Evolutionary conservation across 768 basidiomycete species (phyloP).

Genomic region (Pleurotus platypus): DNA sequence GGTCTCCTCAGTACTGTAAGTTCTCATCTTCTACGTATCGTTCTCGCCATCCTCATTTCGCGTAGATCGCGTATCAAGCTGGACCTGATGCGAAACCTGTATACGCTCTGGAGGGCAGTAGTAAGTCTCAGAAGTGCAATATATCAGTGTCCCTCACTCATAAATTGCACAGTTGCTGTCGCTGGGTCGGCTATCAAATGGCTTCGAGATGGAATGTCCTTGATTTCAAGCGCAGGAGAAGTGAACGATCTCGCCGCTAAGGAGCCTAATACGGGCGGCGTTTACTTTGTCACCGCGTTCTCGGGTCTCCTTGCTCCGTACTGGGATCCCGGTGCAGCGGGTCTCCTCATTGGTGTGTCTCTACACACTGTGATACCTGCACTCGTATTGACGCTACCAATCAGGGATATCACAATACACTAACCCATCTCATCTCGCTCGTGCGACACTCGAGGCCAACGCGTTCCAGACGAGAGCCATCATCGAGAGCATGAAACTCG

Average conservation of each 20-base stretch:
- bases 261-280: conserved; percentile 77
- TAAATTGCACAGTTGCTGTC: conserved; percentile 63
- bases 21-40: background rate
- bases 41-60: background rate
- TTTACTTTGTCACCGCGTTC: conserved; percentile 97
- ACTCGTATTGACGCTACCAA: background rate
- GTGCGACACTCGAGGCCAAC: conserved; percentile 94
- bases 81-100: conserved; percentile 75
- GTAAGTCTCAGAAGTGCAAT: conserved; percentile 38
- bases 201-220: conserved; percentile 85
- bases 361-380: background rate
- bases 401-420: conserved; percentile 82
- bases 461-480: conserved; percentile 96
- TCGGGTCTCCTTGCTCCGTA: conserved; percentile 94
- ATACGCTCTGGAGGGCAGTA: conserved; percentile 93
- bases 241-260: conserved; percentile 82
- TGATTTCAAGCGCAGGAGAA: conserved; percentile 78
- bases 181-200: conserved; percentile 96
- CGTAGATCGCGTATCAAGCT: conserved; percentile 84
- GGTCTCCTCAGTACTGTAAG: conserved; percentile 86
- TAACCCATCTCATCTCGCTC: conserved; percentile 87
- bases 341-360: conserved; percentile 69
- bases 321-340: conserved; percentile 93
- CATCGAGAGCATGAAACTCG: conserved; percentile 91
- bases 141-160: background rate